These are phyloP conservation scores for Lactarius tabidus DNA, from an alignment of 768 basidiomycete genomes.

Conservation along the genomic window DNA sequence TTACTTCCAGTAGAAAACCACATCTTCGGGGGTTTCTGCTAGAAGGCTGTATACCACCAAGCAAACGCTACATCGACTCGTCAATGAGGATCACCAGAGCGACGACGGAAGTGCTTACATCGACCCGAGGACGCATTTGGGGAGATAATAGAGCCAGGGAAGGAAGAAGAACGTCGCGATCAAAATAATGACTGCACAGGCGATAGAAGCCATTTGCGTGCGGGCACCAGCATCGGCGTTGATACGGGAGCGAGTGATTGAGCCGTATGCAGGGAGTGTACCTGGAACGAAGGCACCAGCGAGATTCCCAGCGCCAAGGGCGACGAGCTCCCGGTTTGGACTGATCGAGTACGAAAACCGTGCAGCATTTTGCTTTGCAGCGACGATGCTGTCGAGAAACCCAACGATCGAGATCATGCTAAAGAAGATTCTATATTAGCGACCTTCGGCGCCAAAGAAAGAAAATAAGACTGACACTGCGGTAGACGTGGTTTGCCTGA, in stretches of 20 bases:
- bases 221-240: conserved; percentile 86
- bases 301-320: conserved; percentile 82
- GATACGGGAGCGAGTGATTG: conserved; percentile 87
- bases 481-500: conserved; percentile 79
- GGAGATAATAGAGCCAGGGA: conserved; percentile 79
- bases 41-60: conserved; percentile 83
- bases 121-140: conserved; percentile 85
- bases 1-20: conserved; percentile 79
- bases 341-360: conserved; percentile 85
- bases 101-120: conserved; percentile 50
- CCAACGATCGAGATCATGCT: conserved; percentile 81
- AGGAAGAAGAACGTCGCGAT: conserved; percentile 88
- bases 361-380: conserved; percentile 87
- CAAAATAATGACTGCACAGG: conserved; percentile 70
- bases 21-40: conserved; percentile 82
- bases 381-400: conserved; percentile 91
- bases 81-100: conserved; percentile 4
- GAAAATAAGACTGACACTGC: conserved; percentile 52
- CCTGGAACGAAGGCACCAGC: conserved; percentile 79
- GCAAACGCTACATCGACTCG: conserved; percentile 54
- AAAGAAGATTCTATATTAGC: conserved; percentile 5
- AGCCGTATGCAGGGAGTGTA: conserved; percentile 87
- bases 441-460: not conserved
- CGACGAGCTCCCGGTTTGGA: conserved; percentile 94
- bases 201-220: conserved; percentile 84